Evolutionary conservation across 768 basidiomycete genomes (phyloP).

Genomic region (Kwoniella newhampshirensis): DNA sequence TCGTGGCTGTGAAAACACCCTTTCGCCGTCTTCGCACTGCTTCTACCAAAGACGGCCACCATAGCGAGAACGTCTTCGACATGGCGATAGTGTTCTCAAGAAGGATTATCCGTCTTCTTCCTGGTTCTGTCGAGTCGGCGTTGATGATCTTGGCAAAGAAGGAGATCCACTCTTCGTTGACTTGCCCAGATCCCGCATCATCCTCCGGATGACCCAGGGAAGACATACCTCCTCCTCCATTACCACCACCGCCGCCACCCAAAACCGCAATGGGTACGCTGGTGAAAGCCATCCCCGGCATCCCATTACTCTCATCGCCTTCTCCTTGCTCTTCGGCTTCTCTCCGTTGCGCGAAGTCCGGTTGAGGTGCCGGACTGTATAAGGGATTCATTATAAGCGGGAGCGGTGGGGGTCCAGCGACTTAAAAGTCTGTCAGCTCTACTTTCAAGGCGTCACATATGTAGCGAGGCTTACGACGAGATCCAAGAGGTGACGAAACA

Average conservation of each 20-base stretch:
- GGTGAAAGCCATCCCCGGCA: slow-evolving; percentile 46
- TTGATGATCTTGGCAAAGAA: slow-evolving; percentile 44
- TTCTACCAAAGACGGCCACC: slow-evolving; percentile 77
- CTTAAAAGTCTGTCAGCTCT: slow-evolving; percentile 41
- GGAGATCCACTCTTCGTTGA: slow-evolving; percentile 59
- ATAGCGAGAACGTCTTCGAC: slow-evolving; percentile 66
- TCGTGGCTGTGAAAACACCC: slow-evolving; percentile 58
- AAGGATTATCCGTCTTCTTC: slow-evolving; percentile 71
- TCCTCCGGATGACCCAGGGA: slow-evolving; percentile 13
- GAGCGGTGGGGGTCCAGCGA: slow-evolving; percentile 6
- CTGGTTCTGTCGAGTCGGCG: slow-evolving; percentile 2
- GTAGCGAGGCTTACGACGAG: slow-evolving; percentile 22
- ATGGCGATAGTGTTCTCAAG: slow-evolving; percentile 78
- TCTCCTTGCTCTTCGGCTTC: slow-evolving; percentile 54
- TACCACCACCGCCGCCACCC: slow-evolving; percentile 11
- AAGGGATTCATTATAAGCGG: slow-evolving; percentile 11
- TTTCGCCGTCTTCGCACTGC: slow-evolving; percentile 75
- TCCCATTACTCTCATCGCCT: slow-evolving; percentile 56
- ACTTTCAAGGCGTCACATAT: no score
- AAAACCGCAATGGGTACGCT: slow-evolving; percentile 27
- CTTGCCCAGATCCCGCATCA: slow-evolving; percentile 20
- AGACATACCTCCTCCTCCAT: slow-evolving; percentile 9
- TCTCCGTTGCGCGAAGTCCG: slow-evolving; percentile 29
- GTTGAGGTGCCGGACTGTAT: slow-evolving; percentile 63
- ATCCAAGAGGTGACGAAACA: slow-evolving; percentile 62